phyloP scores from a whole-genome alignment of 2,329 filamentous ascomycete species.

The Aspergillus fumigatus region DNA sequence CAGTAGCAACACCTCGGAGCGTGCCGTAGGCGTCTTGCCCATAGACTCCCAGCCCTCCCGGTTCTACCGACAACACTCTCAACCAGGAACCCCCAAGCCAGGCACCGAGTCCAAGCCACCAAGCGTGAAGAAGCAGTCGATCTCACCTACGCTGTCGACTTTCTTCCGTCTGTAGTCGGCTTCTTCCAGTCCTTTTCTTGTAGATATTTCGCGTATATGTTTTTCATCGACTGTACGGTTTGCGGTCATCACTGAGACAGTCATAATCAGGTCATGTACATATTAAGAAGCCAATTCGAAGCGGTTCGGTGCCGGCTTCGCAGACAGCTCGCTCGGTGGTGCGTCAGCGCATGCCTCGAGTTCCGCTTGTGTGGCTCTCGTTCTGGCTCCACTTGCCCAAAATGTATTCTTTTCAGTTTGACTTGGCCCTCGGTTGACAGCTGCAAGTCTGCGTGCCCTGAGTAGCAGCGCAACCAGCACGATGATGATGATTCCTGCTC shows the following conservation, averaged over 20 bases:
- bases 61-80: background rate
- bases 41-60: background rate
- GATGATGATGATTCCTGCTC: conserved; percentile 4
- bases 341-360: background rate
- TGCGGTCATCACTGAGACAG: too few relatives aligned
- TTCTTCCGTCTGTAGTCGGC: background rate
- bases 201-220: background rate
- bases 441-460: background rate
- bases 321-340: background rate
- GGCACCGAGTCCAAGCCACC: background rate
- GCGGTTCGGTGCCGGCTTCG: background rate
- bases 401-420: background rate
- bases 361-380: background rate
- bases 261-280: background rate
- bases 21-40: background rate
- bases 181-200: background rate
- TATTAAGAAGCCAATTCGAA: background rate
- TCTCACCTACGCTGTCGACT: background rate
- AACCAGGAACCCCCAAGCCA: background rate
- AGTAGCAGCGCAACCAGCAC: background rate
- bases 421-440: too few relatives aligned
- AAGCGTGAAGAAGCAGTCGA: background rate
- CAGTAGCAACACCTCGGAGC: background rate
- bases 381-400: background rate
- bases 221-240: too few relatives aligned